phyloP scores from a whole-genome alignment of 371 early-diverging fungal genomes.

The Racocetra persica region DNA sequence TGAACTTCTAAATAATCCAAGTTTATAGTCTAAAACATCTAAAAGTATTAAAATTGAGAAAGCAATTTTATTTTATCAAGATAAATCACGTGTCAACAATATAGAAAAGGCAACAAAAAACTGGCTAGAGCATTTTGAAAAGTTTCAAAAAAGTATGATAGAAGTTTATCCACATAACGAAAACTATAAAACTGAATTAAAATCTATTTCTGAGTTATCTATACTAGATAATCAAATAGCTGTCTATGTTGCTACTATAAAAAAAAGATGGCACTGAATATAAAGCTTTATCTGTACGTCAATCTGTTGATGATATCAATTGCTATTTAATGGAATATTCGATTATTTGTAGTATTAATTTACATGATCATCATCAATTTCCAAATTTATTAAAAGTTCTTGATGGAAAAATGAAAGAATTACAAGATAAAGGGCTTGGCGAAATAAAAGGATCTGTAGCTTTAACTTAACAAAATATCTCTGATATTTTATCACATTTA shows the following conservation, averaged over 20 bases:
- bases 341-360: background rate
- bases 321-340: background rate
- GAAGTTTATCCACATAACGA: background rate
- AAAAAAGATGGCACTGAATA: slow-evolving; percentile 3
- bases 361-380: background rate
- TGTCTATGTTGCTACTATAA: background rate
- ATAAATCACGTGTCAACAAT: background rate
- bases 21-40: slow-evolving; percentile 22
- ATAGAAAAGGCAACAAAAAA: background rate
- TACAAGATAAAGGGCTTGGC: background rate
- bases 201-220: slow-evolving; percentile 10
- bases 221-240: background rate
- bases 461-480: background rate
- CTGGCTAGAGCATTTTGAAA: slow-evolving; percentile 7
- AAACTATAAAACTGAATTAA: background rate
- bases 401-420: slow-evolving; percentile 4
- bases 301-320: background rate
- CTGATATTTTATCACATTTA: background rate
- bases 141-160: background rate
- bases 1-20: slow-evolving; percentile 11
- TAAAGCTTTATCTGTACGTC: background rate
- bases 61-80: slow-evolving; percentile 28
- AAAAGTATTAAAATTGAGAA: slow-evolving; percentile 21
- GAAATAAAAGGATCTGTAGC: background rate
- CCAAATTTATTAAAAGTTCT: background rate